Base-by-base conservation (phyloP, 179 eudicot genomes). In the Camellia oleifera region DNA sequence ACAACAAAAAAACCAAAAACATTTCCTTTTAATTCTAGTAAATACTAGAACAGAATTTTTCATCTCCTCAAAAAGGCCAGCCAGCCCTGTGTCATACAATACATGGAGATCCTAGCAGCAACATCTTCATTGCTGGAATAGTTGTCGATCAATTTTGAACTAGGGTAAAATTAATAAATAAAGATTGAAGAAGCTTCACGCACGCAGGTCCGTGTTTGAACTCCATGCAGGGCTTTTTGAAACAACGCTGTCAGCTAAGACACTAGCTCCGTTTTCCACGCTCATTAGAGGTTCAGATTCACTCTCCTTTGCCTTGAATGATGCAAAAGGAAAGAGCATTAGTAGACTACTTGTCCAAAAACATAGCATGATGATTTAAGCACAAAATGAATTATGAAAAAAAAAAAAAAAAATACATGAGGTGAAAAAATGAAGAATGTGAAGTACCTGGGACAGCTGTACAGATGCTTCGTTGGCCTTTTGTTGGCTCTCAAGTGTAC, bases 201-300 rank as follows among this genome's bases (percentile, higher is more conserved):
- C 90, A 26, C 63, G 85, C 78, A 83, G 77, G 50, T 80, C 90
- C 85, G 84, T 82, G 77, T 84, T 69, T 40, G 84, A 78, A 79
- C 85, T 88, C 88, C 89, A 81, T 17, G 50, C 81, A 32, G 89
- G 86, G 40, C 71, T 83, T 74, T 88, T 82, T 23, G 77, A 81
- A 78, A 42, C 74, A 73, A 45, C 73, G 7, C 14, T 79, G 58
- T 89, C 86, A 68, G 84, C 53, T 17, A 87, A 81, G 69, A 76
- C 75, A 78, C 83, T 83, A 69, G 77, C 58, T 77, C 94, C 98
- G 71, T 79, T 84, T 86, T 93, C 98, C 78, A 83, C 76, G 53
- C 81, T 83, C 48, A 93, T 54, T 63, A 93, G 83, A 65, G 98
- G 89, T 75, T 90, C 97, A 5, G 86, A 81, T 82, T 92, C 98